These are phyloP conservation scores for Carpinus fangiana DNA, from an alignment of 306 rosid genomes.

Conservation along the genomic window DNA sequence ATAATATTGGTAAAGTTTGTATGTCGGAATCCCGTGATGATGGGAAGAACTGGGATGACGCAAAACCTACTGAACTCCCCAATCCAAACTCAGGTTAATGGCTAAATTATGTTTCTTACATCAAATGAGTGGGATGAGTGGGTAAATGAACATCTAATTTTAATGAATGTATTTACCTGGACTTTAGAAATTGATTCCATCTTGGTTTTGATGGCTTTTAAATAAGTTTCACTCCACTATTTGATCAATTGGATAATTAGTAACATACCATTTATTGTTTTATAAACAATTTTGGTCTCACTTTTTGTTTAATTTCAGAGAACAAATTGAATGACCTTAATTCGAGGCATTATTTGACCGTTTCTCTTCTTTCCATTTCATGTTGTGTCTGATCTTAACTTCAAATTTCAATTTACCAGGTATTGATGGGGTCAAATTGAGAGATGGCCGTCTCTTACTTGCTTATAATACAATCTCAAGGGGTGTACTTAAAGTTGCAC, in stretches of 20 bases:
- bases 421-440: conserved; percentile 86
- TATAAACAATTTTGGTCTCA: not conserved
- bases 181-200: conserved; percentile 14
- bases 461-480: conserved; percentile 75
- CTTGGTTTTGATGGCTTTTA: conserved; percentile 13
- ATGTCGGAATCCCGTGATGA: conserved; percentile 80
- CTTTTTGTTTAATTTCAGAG: not conserved
- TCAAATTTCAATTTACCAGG: conserved; percentile 41
- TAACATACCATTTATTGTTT: not conserved
- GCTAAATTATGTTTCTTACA: conserved; percentile 18
- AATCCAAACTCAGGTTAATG: conserved; percentile 90
- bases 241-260: not conserved
- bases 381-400: not conserved
- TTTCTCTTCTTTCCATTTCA: not conserved
- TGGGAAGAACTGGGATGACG: conserved; percentile 78
- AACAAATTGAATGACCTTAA: not conserved
- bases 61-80: conserved; percentile 71
- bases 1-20: conserved; percentile 61
- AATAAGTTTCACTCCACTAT: not conserved
- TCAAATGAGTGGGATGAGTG: conserved; percentile 18
- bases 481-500: conserved; percentile 76
- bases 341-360: not conserved
- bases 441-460: conserved; percentile 70
- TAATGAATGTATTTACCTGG: conserved; percentile 13
- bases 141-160: not conserved